Base-by-base conservation (phyloP, 1,284 basidiomycete genomes). In the Athelia psychrophila region DNA sequence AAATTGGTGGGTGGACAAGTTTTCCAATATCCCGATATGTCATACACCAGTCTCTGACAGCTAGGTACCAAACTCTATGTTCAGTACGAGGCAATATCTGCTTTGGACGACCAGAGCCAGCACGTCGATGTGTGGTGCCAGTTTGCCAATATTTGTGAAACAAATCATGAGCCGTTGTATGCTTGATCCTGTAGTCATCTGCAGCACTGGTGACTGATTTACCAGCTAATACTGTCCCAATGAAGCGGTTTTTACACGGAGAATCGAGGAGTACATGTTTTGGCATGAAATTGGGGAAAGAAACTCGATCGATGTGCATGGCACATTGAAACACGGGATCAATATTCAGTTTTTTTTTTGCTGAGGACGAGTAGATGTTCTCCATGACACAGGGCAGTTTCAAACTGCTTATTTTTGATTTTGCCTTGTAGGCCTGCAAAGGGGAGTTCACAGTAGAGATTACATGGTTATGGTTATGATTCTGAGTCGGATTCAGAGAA, bases 181-280 rank as follows among this genome's bases (percentile, higher is more conserved):
- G n/a, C 8, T 36, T 36, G 18, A 50, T 42, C 3, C 25, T 19
- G 9, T 42, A 13, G 15, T 25, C 18, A 6, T 25, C 9, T 10
- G 36, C 48, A 44, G 48, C 48, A 6, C 15, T 12, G 5, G 15
- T 6, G 15, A 44, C 20, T 9, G 48, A 6, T 22, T 30, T 23
- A 13, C 48, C 38, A 44, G 48, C 33, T 30, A 30, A 35, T n/a
- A 50, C 48, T 23, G 48, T 6, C 9, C 48, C 48, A 46, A 50
- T 50, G 24, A 50, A 50, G 15, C 48, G 38, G 38, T 50, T 50
- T 44, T 50, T 50, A 8, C 8, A n/a, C 8, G 44, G 44, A 19
- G 44, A 46, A 46, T 46, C 22, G 23, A 19, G 44, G 5, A 19
- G 22, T 6, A 16, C n/a, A 13, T 30, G 27, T 13, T 30, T 30